These are phyloP conservation scores for Coemansia sp. DNA, from an alignment of 192 early-diverging fungal species.

Conservation along the genomic window DNA sequence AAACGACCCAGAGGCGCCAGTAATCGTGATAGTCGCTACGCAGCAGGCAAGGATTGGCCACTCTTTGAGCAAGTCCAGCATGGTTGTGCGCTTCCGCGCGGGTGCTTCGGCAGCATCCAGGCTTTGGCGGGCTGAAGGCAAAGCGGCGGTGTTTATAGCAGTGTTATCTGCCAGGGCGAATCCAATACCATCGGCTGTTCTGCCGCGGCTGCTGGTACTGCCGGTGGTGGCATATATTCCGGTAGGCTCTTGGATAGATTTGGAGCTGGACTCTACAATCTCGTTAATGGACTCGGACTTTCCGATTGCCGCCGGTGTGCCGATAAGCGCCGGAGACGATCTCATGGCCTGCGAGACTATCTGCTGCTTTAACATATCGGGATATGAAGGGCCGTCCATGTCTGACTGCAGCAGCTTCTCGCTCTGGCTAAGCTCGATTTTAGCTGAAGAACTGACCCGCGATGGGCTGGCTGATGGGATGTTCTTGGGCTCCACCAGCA, in stretches of 20 bases:
- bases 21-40: conserved; percentile 36
- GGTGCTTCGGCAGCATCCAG: neutral
- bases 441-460: neutral
- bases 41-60: conserved; percentile 49
- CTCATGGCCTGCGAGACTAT: neutral
- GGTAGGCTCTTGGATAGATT: neutral
- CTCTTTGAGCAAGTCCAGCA: conserved; percentile 49
- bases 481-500: conserved; percentile 60
- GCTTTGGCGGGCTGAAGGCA: neutral
- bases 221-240: neutral
- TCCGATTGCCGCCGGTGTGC: conserved; percentile 7
- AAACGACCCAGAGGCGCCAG: conserved; percentile 34
- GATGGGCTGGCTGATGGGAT: conserved; percentile 11
- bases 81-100: conserved; percentile 24
- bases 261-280: neutral
- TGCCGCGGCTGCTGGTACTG: neutral
- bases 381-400: too few relatives aligned
- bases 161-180: neutral
- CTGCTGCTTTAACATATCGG: neutral
- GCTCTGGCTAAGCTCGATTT: conserved; percentile 3
- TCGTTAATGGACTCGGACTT: neutral
- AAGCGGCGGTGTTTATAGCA: neutral
- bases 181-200: too few relatives aligned
- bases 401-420: conserved; percentile 13
- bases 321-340: conserved; percentile 12